These are phyloP conservation scores for Mycena pura DNA, from an alignment of 768 basidiomycete species.

Conservation along the genomic window DNA sequence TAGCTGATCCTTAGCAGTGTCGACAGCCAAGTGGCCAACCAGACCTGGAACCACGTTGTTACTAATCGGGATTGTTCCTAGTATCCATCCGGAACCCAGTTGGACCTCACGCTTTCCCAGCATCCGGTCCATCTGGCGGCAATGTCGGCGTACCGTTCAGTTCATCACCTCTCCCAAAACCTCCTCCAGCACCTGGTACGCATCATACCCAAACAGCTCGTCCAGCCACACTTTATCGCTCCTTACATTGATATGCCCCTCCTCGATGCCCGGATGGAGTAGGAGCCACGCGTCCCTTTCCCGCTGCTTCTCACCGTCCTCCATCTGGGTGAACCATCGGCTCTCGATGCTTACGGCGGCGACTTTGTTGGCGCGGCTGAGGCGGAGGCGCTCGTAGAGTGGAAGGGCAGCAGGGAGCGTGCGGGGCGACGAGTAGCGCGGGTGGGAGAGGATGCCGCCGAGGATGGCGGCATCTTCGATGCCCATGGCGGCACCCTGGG, in stretches of 20 bases:
- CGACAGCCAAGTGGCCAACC: too few species aligned
- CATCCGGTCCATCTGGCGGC: too few species aligned
- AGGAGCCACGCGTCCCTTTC: slow-evolving; percentile 11
- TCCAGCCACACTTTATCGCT: slow-evolving; percentile 21
- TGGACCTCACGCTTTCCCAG: too few species aligned
- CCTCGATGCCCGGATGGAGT: slow-evolving; percentile 13
- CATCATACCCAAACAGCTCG: slow-evolving; percentile 26
- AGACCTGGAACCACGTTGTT: too few species aligned
- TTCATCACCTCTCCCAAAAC: slow-evolving; percentile 1
- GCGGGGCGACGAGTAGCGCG: slow-evolving; percentile 8
- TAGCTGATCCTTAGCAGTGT: too few species aligned
- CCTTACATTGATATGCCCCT: slow-evolving; percentile 3
- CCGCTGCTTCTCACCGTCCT: slow-evolving; percentile 11
- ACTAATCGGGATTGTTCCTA: too few species aligned
- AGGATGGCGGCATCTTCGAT: slow-evolving; percentile 31
- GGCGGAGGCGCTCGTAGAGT: slow-evolving; percentile 12
- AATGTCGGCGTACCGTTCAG: too few species aligned
- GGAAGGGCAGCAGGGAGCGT: slow-evolving; percentile 5
- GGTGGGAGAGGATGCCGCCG: slow-evolving; percentile 14
- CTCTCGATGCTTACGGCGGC: slow-evolving; percentile 9
- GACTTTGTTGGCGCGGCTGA: slow-evolving; percentile 10
- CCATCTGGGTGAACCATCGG: slow-evolving; percentile 23
- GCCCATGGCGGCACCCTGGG: slow-evolving; percentile 35
- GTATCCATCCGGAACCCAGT: too few species aligned
- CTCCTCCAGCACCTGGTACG: slow-evolving; percentile 14